These are phyloP conservation scores for Tetraselmis striata DNA, from an alignment of 139 green algal species.

Conservation along the genomic window DNA sequence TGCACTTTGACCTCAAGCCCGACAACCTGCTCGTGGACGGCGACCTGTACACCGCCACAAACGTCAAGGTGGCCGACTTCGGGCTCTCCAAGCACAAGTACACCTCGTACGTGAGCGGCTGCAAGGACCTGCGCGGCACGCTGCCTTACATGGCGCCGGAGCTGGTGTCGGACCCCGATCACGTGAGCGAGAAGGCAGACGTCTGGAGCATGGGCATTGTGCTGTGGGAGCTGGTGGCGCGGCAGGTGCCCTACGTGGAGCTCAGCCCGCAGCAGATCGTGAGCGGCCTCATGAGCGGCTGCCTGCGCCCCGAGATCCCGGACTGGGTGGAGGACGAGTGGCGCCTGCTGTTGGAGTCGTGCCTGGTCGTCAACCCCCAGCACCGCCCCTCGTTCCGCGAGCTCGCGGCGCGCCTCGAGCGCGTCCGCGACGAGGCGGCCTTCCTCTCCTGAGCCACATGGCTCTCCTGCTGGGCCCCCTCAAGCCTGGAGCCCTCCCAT, in stretches of 20 bases:
- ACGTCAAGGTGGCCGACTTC: conserved; percentile 73
- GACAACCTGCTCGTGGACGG: conserved; percentile 90
- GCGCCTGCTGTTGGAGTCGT: conserved; percentile 60
- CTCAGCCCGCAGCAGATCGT: conserved; percentile 67
- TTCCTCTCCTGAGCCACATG: neutral
- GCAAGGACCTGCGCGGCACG: conserved; percentile 48
- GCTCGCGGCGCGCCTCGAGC: conserved; percentile 56
- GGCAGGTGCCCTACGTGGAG: conserved; percentile 42
- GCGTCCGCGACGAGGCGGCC: conserved; percentile 27
- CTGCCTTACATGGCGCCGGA: conserved; percentile 55
- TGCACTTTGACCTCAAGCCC: conserved; percentile 92
- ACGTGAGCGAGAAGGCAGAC: conserved; percentile 51
- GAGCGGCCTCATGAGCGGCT: conserved; percentile 49
- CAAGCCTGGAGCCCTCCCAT: no score
- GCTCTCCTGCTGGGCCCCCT: no score
- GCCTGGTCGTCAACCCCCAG: conserved; percentile 60
- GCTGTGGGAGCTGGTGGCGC: conserved; percentile 57
- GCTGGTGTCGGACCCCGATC: conserved; percentile 43
- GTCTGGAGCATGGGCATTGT: conserved; percentile 52
- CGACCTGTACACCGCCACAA: conserved; percentile 23
- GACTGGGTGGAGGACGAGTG: conserved; percentile 71
- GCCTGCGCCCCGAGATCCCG: conserved; percentile 51
- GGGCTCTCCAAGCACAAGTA: conserved; percentile 77
- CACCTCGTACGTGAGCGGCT: conserved; percentile 42
- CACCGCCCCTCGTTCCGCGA: conserved; percentile 55